These are phyloP conservation scores for Chaetoscypha palmicola DNA, from an alignment of 2,329 filamentous ascomycete species.

Conservation along the genomic window DNA sequence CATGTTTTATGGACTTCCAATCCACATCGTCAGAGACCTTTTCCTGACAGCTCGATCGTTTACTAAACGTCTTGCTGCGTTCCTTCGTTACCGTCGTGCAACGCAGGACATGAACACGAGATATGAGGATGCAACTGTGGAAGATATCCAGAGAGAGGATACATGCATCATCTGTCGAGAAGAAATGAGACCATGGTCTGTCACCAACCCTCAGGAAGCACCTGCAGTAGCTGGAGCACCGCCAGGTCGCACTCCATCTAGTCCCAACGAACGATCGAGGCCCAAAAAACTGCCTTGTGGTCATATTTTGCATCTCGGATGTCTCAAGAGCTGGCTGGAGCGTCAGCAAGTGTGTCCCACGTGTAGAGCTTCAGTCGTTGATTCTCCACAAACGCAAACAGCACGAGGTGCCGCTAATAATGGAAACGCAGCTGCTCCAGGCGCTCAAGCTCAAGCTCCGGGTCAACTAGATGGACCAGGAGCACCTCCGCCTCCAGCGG, in stretches of 20 bases:
- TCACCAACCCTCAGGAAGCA: conserved; percentile 40
- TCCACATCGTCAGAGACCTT: conserved; percentile 93
- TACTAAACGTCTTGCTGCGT: conserved; percentile 78
- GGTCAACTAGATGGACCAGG: conserved; percentile 35
- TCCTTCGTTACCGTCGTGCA: conserved; percentile 83
- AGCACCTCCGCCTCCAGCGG: conserved; percentile 29
- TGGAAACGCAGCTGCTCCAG: conserved; percentile 23
- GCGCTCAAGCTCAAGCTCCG: conserved; percentile 26
- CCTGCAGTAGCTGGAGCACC: conserved; percentile 30
- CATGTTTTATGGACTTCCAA: conserved; percentile 88
- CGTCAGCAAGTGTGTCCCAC: conserved; percentile 96
- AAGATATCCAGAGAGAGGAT: conserved; percentile 79
- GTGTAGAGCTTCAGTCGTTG: conserved; percentile 75
- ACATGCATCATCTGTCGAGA: conserved; percentile 98
- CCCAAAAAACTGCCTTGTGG: conserved; percentile 96
- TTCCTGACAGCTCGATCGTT: conserved; percentile 93
- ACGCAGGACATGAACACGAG: conserved; percentile 86
- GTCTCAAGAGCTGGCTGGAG: conserved; percentile 94
- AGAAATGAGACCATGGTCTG: conserved; percentile 77
- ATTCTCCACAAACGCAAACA: conserved; percentile 32
- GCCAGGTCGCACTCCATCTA: conserved; percentile 29
- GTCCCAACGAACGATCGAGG: conserved; percentile 71
- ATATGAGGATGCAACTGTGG: conserved; percentile 83
- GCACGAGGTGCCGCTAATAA: conserved; percentile 22
- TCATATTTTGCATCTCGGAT: conserved; percentile 90